These are phyloP conservation scores for Xylaria sp. DNA, from an alignment of 2,329 filamentous ascomycete genomes.

Conservation along the genomic window DNA sequence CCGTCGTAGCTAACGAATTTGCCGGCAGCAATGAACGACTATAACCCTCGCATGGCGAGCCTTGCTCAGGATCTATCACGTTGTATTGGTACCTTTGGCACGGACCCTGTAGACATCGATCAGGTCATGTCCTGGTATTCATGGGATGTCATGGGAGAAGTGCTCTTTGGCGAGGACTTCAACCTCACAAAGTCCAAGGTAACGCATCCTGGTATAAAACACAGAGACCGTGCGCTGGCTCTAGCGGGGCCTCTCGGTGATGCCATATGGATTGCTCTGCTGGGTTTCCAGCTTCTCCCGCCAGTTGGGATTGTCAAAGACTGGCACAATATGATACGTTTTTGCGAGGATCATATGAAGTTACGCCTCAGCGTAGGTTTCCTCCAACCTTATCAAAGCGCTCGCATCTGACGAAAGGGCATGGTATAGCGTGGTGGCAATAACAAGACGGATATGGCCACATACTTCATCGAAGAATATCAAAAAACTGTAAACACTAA, in stretches of 20 bases:
- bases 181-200: slow-evolving; percentile 28
- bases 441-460: slow-evolving; percentile 33
- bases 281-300: slow-evolving; percentile 35
- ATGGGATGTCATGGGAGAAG: slow-evolving; percentile 39
- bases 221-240: slow-evolving; percentile 36
- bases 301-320: slow-evolving; percentile 31
- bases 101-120: slow-evolving; percentile 30
- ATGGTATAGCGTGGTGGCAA: slow-evolving; percentile 32
- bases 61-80: slow-evolving; percentile 28
- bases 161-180: slow-evolving; percentile 37
- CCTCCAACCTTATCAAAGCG: neutral
- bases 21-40: slow-evolving; percentile 35
- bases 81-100: slow-evolving; percentile 29
- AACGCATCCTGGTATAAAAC: slow-evolving; percentile 31
- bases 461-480: slow-evolving; percentile 39
- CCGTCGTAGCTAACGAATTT: neutral
- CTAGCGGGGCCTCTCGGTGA: slow-evolving; percentile 35
- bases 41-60: slow-evolving; percentile 32
- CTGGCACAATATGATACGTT: slow-evolving; percentile 37
- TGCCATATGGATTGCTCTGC: slow-evolving; percentile 36
- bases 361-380: slow-evolving; percentile 31
- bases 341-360: slow-evolving; percentile 37
- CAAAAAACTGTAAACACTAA: slow-evolving; percentile 25
- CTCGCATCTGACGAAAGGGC: neutral
- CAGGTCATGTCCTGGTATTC: slow-evolving; percentile 39